phyloP scores from a whole-genome alignment of 345 rosid species.

The Salix viminalis region DNA sequence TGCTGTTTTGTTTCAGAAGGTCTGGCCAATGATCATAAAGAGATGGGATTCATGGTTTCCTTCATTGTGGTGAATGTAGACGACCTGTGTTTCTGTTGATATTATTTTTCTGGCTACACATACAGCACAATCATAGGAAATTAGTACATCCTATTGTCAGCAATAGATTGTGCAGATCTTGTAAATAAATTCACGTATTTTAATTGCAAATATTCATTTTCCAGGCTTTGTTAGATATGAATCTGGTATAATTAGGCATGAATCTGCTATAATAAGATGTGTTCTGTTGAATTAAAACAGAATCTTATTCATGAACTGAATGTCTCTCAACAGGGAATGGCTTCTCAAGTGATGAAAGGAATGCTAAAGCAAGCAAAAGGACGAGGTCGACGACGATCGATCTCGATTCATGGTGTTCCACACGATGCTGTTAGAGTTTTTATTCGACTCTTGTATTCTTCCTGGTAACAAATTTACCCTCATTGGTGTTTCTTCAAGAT shows the following conservation, averaged over 20 bases:
- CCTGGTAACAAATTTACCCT: slow-evolving; percentile 42
- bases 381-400: slow-evolving; percentile 38
- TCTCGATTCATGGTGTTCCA: slow-evolving; percentile 71
- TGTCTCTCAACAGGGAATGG: slow-evolving; percentile 55
- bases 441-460: slow-evolving; percentile 74
- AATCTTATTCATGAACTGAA: neutral
- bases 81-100: too few species aligned
- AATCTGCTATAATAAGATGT: neutral
- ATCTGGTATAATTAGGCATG: neutral
- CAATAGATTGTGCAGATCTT: too few species aligned
- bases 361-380: slow-evolving; percentile 60
- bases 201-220: too few species aligned
- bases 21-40: too few species aligned
- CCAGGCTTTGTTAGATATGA: neutral
- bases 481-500: neutral
- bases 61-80: too few species aligned
- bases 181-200: too few species aligned
- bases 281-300: neutral
- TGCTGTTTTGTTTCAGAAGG: too few species aligned
- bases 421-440: slow-evolving; percentile 65
- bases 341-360: slow-evolving; percentile 71
- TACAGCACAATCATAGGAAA: too few species aligned
- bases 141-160: too few species aligned
- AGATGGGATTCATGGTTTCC: too few species aligned
- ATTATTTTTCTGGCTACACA: too few species aligned